phyloP scores from a whole-genome alignment of 352 stramenopile species.

The Pythium brachiatum region DNA sequence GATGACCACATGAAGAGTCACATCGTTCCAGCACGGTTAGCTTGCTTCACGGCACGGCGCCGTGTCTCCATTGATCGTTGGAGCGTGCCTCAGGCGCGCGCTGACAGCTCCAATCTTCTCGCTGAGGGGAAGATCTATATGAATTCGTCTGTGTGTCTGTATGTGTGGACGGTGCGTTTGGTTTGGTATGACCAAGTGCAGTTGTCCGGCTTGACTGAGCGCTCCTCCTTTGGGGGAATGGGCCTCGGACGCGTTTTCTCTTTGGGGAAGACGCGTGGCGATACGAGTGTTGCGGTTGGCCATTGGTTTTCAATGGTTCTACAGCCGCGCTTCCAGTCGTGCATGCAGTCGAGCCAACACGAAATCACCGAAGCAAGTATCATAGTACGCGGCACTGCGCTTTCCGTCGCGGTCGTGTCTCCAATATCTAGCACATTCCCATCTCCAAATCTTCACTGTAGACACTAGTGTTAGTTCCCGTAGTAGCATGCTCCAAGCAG shows the following conservation, averaged over 20 bases:
- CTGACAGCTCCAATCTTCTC: slow-evolving; percentile 80
- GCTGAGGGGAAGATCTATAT: slow-evolving; percentile 44
- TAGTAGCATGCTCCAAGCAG: slow-evolving; percentile 1
- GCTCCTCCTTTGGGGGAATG: not conserved
- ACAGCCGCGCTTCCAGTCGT: slow-evolving; percentile 52
- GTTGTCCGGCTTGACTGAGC: slow-evolving; percentile 28
- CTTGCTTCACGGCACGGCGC: slow-evolving; percentile 11
- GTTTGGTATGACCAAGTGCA: not conserved
- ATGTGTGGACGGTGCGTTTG: not conserved
- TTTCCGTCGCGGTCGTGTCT: slow-evolving; percentile 69
- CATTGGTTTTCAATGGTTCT: slow-evolving; percentile 79
- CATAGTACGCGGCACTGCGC: slow-evolving; percentile 77
- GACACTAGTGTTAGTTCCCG: not conserved
- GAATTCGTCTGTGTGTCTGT: slow-evolving; percentile 7
- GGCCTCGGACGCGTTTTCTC: slow-evolving; percentile 1
- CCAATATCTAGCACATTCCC: slow-evolving; percentile 68
- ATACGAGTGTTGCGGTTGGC: slow-evolving; percentile 70
- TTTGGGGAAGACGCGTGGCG: slow-evolving; percentile 15
- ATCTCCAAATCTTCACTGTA: not conserved
- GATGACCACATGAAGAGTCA: slow-evolving; percentile 22
- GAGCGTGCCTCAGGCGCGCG: slow-evolving; percentile 69
- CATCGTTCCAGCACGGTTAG: slow-evolving; percentile 29
- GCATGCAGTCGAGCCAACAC: slow-evolving; percentile 43
- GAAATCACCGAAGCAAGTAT: slow-evolving; percentile 49
- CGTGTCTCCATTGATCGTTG: slow-evolving; percentile 35